Evolutionary conservation across 2,329 filamentous ascomycete genomes (phyloP), one percentile per base, ranked within the genome.

Genomic region (Phaeosphaeria sp.): DNA sequence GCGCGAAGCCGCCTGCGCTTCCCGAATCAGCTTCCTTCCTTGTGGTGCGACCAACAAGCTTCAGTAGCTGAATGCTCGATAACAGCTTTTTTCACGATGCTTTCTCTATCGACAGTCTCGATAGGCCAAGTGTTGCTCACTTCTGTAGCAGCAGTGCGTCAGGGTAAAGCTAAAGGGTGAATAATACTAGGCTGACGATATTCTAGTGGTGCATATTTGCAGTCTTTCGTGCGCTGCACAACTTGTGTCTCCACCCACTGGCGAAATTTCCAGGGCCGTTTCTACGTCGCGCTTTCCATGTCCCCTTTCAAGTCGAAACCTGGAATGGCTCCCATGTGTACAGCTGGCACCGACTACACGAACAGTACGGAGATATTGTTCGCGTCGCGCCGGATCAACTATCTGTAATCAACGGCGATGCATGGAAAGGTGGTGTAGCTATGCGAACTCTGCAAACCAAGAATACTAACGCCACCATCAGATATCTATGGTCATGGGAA

Each of bases 401-500:
- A 8, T 62, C 56, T 11, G 24, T 59, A 3, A 63, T 59, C 46
- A 51, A 56, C 3, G 52, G 61, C 22, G 60, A 64, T 36, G 30
- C 30, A 13, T 36, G 30, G 30, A 36, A 36, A 36, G 30, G 30
- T 36, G 15, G 11, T 36, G 30, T 13, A 13, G 15, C 30, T 7
- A n/a, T n/a, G n/a, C 11, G 11, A 36, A 11, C 30, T 36, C 15
- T 13, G 5, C 3, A 13, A 36, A 3, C 11, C 11, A 6, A 7
- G 30, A 36, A 3, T 36, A 13, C 30, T 36, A 13, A 36, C 22
- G 64, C 64, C 42, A 64, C 59, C 57, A 51, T 57, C 30, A 53
- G 63, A 65, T 15, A 61, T 65, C 3, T 63, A 65, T 47, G 63
- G 54, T 6, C 36, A 60, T 39, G 51, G 40, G 11, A 56, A 44